Evolutionary conservation across 1,284 basidiomycete genomes (phyloP), one percentile per base, ranked within the genome.

Genomic region (Ganoderma sp.): DNA sequence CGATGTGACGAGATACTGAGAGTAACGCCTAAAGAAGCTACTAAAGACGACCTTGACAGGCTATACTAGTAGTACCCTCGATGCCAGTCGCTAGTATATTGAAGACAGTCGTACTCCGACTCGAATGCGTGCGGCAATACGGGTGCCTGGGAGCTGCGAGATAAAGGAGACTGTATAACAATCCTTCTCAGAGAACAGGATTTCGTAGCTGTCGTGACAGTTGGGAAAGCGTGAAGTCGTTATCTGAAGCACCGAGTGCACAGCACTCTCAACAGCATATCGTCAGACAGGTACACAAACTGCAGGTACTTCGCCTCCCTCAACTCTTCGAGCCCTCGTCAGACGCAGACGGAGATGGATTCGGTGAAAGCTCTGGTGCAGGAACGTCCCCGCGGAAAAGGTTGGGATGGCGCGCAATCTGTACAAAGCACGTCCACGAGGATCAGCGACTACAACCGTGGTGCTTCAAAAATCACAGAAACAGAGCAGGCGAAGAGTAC

Each of bases 341-440:
- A 2, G 2, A 2, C 32, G 3, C 5, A 32, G 32, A 32, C 32
- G 32, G 32, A 32, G 32, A 32, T 32, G 2, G 32, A 3, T 32
- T 32, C 0, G 32, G 32, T 32, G 32, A 32, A 32, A 32, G 5
- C 12, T 52, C 50, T n/a, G 50, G 25, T 52, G 50, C 50, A 10
- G 50, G 50, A 25, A 52, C 50, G 15, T 57, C 50, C 28, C 60
- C 61, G 37, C 39, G 34, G 39, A 71, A 71, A 6, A 71, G 32
- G 1, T 65, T 54, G 22, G 67, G 69, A 65, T 71, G 69, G 10
- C 69, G 62, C 19, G 69, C 69, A 34, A 71, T 66, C 69, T 71
- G n/a, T 17, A 19, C 17, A 19, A 19, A 19, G 43, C 19, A 17
- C 19, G 7, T n/a, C 19, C 15, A 39, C 10, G 37, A 45, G 43